Percentiles rank a stretch among this genome's conserved stretches.
phyloP scores from a whole-genome alignment of 2,329 filamentous ascomycete species.

The Clonostachys byssicola region DNA sequence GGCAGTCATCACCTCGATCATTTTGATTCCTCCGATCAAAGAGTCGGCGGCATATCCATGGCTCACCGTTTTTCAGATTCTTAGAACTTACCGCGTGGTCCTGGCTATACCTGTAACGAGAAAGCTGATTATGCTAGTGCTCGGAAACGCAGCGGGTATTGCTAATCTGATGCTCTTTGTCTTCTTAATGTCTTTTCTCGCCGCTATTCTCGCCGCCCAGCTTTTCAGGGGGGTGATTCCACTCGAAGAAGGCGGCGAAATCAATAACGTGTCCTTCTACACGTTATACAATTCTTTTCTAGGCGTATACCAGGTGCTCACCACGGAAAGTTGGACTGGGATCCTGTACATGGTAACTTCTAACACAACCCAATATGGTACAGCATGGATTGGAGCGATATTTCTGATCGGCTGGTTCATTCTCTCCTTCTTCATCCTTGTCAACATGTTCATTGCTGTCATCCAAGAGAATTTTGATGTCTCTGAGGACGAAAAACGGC shows the following conservation, averaged over 20 bases:
- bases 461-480: conserved; percentile 99
- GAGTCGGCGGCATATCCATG: conserved; percentile 76
- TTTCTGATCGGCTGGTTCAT: conserved; percentile 97
- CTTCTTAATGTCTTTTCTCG: conserved; percentile 90
- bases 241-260: conserved; percentile 55
- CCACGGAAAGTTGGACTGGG: conserved; percentile 91
- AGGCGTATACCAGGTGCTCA: conserved; percentile 96
- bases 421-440: conserved; percentile 86
- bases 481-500: conserved; percentile 93
- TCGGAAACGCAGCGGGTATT: conserved; percentile 89
- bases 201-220: conserved; percentile 89
- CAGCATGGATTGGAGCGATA: conserved; percentile 87
- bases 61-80: conserved; percentile 88
- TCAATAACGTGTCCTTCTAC: conserved; percentile 72
- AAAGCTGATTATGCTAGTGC: conserved; percentile 79
- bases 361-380: conserved; percentile 60
- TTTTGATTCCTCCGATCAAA: conserved; percentile 78
- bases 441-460: conserved; percentile 99
- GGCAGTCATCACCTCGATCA: conserved; percentile 77
- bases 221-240: conserved; percentile 87
- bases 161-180: conserved; percentile 94
- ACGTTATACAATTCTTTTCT: conserved; percentile 95
- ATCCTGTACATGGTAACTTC: conserved; percentile 81
- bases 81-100: conserved; percentile 89
- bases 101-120: conserved; percentile 83